Conservation (phyloP, 148 eudicot genomes). For the Rhododendron vialii region DNA sequence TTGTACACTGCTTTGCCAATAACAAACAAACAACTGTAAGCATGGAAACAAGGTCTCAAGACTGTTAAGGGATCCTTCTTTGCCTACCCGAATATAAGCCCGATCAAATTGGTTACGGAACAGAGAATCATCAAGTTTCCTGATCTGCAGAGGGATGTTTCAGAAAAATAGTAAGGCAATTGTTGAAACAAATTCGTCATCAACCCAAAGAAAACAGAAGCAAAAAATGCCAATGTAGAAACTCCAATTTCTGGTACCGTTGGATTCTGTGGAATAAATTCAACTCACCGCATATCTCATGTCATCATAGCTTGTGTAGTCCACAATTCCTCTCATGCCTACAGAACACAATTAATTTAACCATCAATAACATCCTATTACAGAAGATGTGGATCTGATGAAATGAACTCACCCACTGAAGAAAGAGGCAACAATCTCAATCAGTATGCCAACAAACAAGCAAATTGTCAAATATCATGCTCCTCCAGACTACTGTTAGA, state of each 20-base stretch:
- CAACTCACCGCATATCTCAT: slow-evolving; percentile 80
- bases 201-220: not conserved
- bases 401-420: not conserved
- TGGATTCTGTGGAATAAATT: not conserved
- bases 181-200: not conserved
- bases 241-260: not conserved
- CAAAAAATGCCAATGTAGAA: not conserved
- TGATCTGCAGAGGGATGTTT: slow-evolving; percentile 38
- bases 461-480: not conserved
- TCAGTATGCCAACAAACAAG: not conserved
- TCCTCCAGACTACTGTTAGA: not conserved
- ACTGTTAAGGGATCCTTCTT: not conserved
- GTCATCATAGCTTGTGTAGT: slow-evolving; percentile 73
- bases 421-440: not conserved
- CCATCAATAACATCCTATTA: not conserved
- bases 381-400: not conserved
- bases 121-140: slow-evolving; percentile 79
- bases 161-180: not conserved
- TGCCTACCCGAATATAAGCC: slow-evolving; percentile 61
- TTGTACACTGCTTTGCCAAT: not conserved
- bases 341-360: slow-evolving; percentile 8
- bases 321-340: slow-evolving; percentile 80
- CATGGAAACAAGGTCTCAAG: not conserved
- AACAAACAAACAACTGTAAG: not conserved
- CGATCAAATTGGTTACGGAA: slow-evolving; percentile 64